These are phyloP conservation scores for Xylaria flabelliformis DNA, from an alignment of 495 filamentous ascomycete genomes.

Conservation along the genomic window DNA sequence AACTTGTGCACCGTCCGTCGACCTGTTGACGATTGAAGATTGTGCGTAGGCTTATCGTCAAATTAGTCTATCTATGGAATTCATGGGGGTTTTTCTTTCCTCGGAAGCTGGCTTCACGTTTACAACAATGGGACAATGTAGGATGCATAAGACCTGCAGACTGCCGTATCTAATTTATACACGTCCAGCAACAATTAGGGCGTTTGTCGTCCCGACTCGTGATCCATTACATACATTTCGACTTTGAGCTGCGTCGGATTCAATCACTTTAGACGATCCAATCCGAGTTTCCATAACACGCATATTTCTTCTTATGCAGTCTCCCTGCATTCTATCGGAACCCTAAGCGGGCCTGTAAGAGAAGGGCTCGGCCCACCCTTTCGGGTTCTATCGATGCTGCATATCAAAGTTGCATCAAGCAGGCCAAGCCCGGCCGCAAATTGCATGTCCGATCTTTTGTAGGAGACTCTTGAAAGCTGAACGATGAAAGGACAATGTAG, in stretches of 20 bases:
- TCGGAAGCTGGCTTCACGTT: not conserved
- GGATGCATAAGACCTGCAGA: not conserved
- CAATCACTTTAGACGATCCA: conserved; percentile 11
- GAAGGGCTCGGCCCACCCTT: not conserved
- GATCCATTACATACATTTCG: not conserved
- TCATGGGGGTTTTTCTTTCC: too few species aligned
- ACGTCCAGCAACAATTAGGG: not conserved
- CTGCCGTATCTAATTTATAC: not conserved
- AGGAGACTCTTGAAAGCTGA: not conserved
- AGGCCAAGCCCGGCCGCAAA: conserved; percentile 8
- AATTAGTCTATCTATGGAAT: not conserved
- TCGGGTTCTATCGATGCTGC: conserved; percentile 1
- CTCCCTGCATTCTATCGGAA: not conserved
- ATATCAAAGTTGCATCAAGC: conserved; percentile 4
- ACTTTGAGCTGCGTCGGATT: not conserved
- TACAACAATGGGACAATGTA: not conserved
- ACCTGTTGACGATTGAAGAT: not conserved
- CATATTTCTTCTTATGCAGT: not conserved
- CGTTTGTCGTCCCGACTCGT: not conserved
- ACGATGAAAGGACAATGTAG: not conserved
- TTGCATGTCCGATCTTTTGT: not conserved
- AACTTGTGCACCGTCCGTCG: not conserved
- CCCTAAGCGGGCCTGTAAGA: conserved; percentile 18
- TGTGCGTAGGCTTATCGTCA: not conserved
- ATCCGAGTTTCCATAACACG: not conserved